Percentiles rank a stretch among this genome's conserved stretches.
Evolutionary conservation across 202 grass and related monocot species (phyloP).

Genomic region (Hordeum pubiflorum): DNA sequence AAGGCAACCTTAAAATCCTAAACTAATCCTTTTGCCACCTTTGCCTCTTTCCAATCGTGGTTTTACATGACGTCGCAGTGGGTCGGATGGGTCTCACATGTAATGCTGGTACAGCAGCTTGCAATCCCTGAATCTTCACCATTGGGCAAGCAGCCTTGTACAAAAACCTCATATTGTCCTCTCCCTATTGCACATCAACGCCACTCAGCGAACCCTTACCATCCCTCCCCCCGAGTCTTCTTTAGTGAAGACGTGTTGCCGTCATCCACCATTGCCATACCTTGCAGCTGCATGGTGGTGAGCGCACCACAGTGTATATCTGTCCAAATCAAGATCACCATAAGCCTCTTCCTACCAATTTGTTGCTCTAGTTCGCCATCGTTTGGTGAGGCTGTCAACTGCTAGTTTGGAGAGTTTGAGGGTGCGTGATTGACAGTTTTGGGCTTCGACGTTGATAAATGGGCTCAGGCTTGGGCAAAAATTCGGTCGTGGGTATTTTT

Average conservation of each 20-base stretch:
- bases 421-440: background rate
- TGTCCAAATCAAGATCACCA: background rate
- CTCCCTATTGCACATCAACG: too few species aligned
- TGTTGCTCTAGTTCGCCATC: background rate
- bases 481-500: background rate
- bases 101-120: background rate
- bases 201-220: background rate
- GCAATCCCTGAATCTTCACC: background rate
- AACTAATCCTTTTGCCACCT: background rate
- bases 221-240: background rate
- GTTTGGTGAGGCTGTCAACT: background rate
- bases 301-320: background rate
- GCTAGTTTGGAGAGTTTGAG: background rate
- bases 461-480: background rate
- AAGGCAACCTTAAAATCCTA: background rate
- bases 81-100: background rate
- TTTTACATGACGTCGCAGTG: background rate
- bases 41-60: background rate
- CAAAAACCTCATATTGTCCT: background rate
- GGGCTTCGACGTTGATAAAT: background rate
- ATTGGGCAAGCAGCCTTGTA: background rate
- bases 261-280: too few species aligned
- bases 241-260: background rate
- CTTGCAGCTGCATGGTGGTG: background rate
- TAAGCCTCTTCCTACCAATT: too few species aligned